Evolutionary conservation across 805 yeast species (phyloP), one percentile per base, ranked within the genome.

Genomic region (Suhomyces prunicola): DNA sequence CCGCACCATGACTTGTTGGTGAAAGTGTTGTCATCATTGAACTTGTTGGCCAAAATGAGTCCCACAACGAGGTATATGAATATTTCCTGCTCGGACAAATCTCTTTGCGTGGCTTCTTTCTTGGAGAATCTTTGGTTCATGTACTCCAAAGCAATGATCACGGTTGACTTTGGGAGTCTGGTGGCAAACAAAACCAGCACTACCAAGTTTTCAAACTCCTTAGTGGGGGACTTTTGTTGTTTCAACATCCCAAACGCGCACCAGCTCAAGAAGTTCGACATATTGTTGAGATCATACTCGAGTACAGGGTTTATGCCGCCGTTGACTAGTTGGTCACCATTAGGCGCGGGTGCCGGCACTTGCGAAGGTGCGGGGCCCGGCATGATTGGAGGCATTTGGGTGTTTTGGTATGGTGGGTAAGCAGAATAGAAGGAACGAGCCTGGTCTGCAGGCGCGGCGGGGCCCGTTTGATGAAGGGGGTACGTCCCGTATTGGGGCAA

Each of bases 11-110:
- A 90, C 64, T 85, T 86, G 73, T 93, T 93, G 55, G 96, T 90
- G 67, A 93, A 93, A 27, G 97, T 93, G 72, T 93, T 91, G 73
- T 93, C 99, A 71, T 93, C 98, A 67, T 92, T 90, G 69, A 90
- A 90, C 73, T 93, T 93, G 75, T 93, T 93, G 46, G 97, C 96
- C 56, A 93, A 75, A 36, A 93, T 82, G 44, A 93, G 77, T 2
- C 96, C 80, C 19, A 87, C 77, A 44, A 86, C 84, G 42, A 90
- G 68, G 66, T 74, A 79, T 65, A 73, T 78, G 73, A 79, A 88
- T 64, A 74, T 62, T 55, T 78, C 73, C 47, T 63, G 62, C 50
- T 72, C 71, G 51, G 57, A 46, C 50, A 74, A 54, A 7, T 52
- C 46, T 26, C 47, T 45, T 31, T 22, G 29, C 40, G 57, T 44